Evolutionary conservation across 495 filamentous ascomycete species (phyloP).

Genomic region (Thozetella sp.): DNA sequence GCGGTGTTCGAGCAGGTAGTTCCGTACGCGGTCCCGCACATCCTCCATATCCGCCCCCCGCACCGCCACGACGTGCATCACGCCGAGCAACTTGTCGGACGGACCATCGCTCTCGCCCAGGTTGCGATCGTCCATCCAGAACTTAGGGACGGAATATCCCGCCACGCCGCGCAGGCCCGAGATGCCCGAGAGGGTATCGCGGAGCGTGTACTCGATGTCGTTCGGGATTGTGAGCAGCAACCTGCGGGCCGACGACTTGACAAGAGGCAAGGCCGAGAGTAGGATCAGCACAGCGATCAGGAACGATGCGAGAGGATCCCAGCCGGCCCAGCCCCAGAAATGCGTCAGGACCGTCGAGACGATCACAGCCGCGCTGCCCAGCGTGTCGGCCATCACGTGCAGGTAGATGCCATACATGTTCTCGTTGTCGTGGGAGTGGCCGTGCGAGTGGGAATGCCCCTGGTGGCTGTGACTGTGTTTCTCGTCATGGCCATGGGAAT

Average conservation of each 20-base stretch:
- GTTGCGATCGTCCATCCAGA: constrained; percentile 85
- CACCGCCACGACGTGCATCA: constrained; percentile 80
- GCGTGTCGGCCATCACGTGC: constrained; percentile 92
- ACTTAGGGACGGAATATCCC: constrained; percentile 84
- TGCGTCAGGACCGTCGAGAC: constrained; percentile 87
- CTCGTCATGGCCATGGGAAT: constrained; percentile 26
- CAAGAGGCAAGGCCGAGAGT: constrained; percentile 82
- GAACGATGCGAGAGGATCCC: constrained; percentile 92
- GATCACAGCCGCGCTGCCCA: constrained; percentile 93
- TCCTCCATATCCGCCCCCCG: constrained; percentile 74
- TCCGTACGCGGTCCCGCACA: constrained; percentile 66
- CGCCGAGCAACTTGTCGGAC: constrained; percentile 63
- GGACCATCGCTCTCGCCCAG: constrained; percentile 29
- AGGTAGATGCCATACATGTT: constrained; percentile 99
- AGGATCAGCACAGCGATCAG: constrained; percentile 94
- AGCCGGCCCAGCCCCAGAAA: constrained; percentile 87
- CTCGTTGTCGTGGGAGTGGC: constrained; percentile 77
- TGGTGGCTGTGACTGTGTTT: constrained; percentile 37
- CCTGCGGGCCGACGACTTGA: constrained; percentile 78
- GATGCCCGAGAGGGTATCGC: constrained; percentile 82
- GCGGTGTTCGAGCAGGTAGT: constrained; percentile 59
- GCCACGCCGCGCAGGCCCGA: constrained; percentile 81
- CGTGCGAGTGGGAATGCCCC: constrained; percentile 36
- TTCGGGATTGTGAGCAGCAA: constrained; percentile 83
- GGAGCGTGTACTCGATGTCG: constrained; percentile 85